Conservation (phyloP, 2,329 filamentous ascomycete genomes). For the Aureobasidium uvarum region DNA sequence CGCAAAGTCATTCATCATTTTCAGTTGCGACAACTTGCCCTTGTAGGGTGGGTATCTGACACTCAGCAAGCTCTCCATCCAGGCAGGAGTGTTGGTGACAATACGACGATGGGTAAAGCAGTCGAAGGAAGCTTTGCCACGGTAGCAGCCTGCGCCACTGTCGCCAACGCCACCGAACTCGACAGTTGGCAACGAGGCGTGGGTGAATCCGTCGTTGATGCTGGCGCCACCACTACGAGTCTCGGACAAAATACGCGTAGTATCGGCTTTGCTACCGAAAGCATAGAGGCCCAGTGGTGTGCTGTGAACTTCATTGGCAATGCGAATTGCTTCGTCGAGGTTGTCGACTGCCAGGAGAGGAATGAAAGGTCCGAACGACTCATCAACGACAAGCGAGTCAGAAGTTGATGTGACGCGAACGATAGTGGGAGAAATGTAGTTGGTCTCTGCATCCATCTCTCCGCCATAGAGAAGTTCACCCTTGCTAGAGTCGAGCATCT, state of each 20-base stretch:
- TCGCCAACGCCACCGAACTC: constrained; percentile 82
- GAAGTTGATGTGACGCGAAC: constrained; percentile 73
- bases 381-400: constrained; percentile 75
- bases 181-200: constrained; percentile 67
- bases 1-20: constrained; percentile 51
- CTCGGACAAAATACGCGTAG: constrained; percentile 57
- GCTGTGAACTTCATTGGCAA: constrained; percentile 75
- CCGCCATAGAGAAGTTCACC: constrained; percentile 89
- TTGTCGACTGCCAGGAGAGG: constrained; percentile 74
- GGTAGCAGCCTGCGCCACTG: constrained; percentile 73
- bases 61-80: constrained; percentile 65
- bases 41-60: constrained; percentile 65
- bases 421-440: constrained; percentile 90
- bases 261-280: constrained; percentile 79
- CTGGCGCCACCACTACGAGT: constrained; percentile 54
- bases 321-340: constrained; percentile 80
- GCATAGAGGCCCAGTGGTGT: constrained; percentile 82
- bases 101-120: constrained; percentile 62
- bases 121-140: constrained; percentile 72
- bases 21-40: constrained; percentile 55
- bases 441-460: constrained; percentile 71
- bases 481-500: constrained; percentile 79
- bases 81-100: constrained; percentile 61
- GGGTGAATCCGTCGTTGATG: constrained; percentile 62
- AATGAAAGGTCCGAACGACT: constrained; percentile 92